A percentile compares a stretch with the other conserved stretches of the same genome.
These are phyloP conservation scores for Aspergillus jensenii DNA, from an alignment of 2,329 filamentous ascomycete species.

Conservation along the genomic window DNA sequence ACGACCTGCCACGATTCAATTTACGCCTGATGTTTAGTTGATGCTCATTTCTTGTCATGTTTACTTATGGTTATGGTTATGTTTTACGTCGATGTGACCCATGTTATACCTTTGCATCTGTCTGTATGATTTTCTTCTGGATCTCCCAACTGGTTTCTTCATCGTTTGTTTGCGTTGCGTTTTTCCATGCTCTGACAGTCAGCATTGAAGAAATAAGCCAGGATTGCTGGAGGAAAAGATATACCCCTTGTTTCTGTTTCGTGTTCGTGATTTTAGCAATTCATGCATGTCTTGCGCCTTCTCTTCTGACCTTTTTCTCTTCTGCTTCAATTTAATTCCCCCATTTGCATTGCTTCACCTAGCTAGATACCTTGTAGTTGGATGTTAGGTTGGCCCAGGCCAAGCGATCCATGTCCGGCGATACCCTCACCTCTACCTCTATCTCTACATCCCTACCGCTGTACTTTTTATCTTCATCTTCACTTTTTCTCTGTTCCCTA, in stretches of 20 bases:
- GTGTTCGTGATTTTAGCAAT: slow-evolving; percentile 5
- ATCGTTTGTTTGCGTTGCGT: slow-evolving; percentile 13
- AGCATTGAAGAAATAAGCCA: slow-evolving; percentile 18
- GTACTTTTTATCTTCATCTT: background rate
- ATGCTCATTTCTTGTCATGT: slow-evolving; percentile 12
- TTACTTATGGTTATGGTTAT: slow-evolving; percentile 9
- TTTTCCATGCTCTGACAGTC: slow-evolving; percentile 9
- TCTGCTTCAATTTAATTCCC: background rate
- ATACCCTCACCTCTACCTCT: too few species aligned
- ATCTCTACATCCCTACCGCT: background rate
- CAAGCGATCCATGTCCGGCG: background rate
- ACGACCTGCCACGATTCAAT: slow-evolving; percentile 26
- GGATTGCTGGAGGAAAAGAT: slow-evolving; percentile 19
- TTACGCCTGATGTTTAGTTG: slow-evolving; percentile 15
- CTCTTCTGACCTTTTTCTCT: background rate
- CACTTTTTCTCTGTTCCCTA: background rate
- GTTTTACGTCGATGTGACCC: slow-evolving; percentile 4
- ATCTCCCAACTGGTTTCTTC: slow-evolving; percentile 16
- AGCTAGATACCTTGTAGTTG: background rate
- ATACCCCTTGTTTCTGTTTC: slow-evolving; percentile 19
- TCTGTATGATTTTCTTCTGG: slow-evolving; percentile 19
- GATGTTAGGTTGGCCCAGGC: background rate
- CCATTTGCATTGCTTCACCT: background rate
- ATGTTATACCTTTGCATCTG: slow-evolving; percentile 3
- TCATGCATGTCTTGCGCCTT: background rate